Conservation (phyloP, 371 early-diverging fungal genomes). For the Blakeslea trispora region DNA sequence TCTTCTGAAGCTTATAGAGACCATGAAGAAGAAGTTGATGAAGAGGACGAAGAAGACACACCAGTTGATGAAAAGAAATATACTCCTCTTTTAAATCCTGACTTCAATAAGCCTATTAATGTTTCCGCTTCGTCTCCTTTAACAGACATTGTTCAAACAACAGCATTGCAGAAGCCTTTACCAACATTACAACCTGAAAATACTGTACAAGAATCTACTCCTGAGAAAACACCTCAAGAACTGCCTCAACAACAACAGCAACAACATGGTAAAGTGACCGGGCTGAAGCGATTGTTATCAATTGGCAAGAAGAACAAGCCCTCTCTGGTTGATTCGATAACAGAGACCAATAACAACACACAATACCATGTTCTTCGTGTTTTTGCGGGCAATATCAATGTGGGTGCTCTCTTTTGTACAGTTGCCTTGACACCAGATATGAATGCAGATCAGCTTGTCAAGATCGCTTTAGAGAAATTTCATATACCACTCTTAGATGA, state of each 20-base stretch:
- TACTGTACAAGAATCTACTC: no score
- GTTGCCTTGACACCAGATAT: conserved; percentile 57
- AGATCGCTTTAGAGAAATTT: conserved; percentile 59
- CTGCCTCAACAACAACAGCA: conserved; percentile 4
- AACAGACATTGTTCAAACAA: background rate
- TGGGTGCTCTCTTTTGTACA: conserved; percentile 60
- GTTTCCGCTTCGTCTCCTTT: background rate
- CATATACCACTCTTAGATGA: conserved; percentile 50
- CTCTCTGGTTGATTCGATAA: conserved; percentile 14
- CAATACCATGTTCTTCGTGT: conserved; percentile 49
- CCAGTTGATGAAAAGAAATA: background rate
- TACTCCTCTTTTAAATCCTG: conserved; percentile 21
- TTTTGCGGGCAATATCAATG: conserved; percentile 64
- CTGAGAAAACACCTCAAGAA: background rate
- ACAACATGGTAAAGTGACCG: conserved; percentile 15
- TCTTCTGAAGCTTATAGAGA: conserved; percentile 19
- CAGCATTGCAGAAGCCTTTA: background rate
- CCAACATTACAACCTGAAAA: background rate
- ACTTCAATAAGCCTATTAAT: conserved; percentile 19
- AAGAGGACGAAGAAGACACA: conserved; percentile 1
- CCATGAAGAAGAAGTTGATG: conserved; percentile 1
- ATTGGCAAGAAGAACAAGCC: conserved; percentile 36
- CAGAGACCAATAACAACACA: conserved; percentile 11
- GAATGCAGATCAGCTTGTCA: conserved; percentile 58
- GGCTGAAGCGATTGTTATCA: conserved; percentile 37